phyloP scores from a whole-genome alignment of 345 rosid genomes.

The Gossypium longicalyx region DNA sequence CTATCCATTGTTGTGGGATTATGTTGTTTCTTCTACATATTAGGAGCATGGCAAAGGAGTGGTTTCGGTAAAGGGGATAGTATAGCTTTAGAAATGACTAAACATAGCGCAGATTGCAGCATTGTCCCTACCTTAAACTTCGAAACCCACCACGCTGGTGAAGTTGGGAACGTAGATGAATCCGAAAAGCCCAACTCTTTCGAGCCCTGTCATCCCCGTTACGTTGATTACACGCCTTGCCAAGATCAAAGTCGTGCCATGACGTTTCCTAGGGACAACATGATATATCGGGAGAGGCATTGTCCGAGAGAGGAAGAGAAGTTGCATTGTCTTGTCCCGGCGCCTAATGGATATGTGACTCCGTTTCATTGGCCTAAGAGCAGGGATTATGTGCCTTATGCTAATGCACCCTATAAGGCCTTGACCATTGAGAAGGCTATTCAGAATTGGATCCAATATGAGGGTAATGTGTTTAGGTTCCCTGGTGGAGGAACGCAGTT shows the following conservation, averaged over 20 bases:
- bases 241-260: conserved; percentile 95
- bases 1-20: conserved; percentile 71
- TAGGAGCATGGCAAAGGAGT: conserved; percentile 98
- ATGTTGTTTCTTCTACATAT: conserved; percentile 84
- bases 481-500: conserved; percentile 99
- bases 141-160: conserved; percentile 91
- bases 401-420: conserved; percentile 96
- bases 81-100: conserved; percentile 79
- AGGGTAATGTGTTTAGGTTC: conserved; percentile 90
- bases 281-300: conserved; percentile 92
- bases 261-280: conserved; percentile 92
- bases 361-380: conserved; percentile 99
- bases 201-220: conserved; percentile 58
- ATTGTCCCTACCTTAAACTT: conserved; percentile 65
- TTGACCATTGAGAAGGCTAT: conserved; percentile 98
- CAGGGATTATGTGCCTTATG: conserved; percentile 93
- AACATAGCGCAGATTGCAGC: conserved; percentile 77
- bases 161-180: conserved; percentile 33
- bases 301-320: conserved; percentile 74
- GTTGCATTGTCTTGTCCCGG: conserved; percentile 78
- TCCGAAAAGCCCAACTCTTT: conserved; percentile 54
- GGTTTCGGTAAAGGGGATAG: conserved; percentile 98
- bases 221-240: conserved; percentile 92
- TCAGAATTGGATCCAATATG: conserved; percentile 98
- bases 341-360: conserved; percentile 90